Conservation (phyloP, 768 basidiomycete genomes). For the Gymnopilus dilepis region DNA sequence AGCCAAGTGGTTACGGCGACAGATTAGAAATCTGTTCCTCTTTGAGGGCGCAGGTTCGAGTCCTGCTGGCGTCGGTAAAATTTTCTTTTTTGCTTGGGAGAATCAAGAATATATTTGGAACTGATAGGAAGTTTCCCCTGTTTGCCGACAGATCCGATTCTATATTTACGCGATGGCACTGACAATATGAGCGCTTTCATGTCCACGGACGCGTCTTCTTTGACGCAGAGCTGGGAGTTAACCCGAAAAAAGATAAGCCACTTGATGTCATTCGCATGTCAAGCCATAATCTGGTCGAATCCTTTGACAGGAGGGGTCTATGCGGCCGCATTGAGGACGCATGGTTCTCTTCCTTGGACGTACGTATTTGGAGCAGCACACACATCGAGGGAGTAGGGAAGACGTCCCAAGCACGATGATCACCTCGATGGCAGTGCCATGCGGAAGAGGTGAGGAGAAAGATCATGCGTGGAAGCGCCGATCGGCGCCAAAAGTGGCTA, state of each 20-base stretch:
- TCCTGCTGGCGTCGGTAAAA: slow-evolving; percentile 61
- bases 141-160: background rate
- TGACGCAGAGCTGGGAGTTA: background rate
- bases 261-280: slow-evolving; percentile 4
- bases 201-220: background rate
- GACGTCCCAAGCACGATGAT: background rate
- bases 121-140: background rate
- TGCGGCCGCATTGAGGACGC: slow-evolving; percentile 15
- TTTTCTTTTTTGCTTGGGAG: background rate
- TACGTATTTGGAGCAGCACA: background rate
- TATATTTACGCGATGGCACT: background rate
- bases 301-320: background rate
- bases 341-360: background rate
- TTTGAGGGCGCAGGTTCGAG: slow-evolving; percentile 72
- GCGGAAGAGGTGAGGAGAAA: background rate
- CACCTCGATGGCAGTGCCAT: background rate
- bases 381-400: no score
- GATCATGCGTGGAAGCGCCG: slow-evolving; percentile 16
- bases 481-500: slow-evolving; percentile 22
- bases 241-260: background rate
- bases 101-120: background rate
- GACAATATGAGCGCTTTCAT: slow-evolving; percentile 1
- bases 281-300: background rate
- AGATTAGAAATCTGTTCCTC: slow-evolving; percentile 76
- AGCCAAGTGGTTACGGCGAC: slow-evolving; percentile 83